Conservation (phyloP, 1,139 yeast species). For the Suhomyces ambrosiae region DNA sequence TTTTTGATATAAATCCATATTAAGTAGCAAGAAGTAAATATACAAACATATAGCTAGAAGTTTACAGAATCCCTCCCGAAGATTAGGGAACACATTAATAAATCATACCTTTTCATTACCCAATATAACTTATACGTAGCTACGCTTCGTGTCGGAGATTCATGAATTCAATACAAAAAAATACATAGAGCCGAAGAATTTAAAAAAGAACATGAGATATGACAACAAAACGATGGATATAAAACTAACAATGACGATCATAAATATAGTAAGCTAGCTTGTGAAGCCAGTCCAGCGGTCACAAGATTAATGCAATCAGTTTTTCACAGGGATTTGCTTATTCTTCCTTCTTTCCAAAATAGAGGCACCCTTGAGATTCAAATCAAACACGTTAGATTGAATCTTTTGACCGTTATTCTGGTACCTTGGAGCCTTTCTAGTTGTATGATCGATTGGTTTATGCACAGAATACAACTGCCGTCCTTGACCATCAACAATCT, state of each 20-base stretch:
- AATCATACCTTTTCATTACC: too few species aligned
- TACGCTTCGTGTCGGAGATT: neutral
- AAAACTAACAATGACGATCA: neutral
- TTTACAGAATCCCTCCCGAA: too few species aligned
- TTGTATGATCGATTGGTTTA: constrained; percentile 5
- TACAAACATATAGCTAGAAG: too few species aligned
- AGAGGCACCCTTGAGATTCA: constrained; percentile 78
- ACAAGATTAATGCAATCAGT: constrained; percentile 3
- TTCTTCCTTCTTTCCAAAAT: constrained; percentile 73
- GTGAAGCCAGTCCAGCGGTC: constrained; percentile 6
- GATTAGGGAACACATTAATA: too few species aligned
- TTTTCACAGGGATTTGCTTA: constrained; percentile 24
- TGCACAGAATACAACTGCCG: constrained; percentile 11
- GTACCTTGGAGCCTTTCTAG: constrained; percentile 27
- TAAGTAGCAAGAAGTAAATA: too few species aligned
- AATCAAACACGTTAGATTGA: constrained; percentile 53
- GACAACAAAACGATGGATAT: too few species aligned
- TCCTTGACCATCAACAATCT: constrained; percentile 25
- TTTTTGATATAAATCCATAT: too few species aligned
- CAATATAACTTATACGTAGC: neutral
- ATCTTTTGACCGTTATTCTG: constrained; percentile 18
- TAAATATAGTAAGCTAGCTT: neutral
- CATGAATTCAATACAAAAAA: neutral
- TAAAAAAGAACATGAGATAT: too few species aligned
- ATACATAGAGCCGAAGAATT: neutral